A percentile compares a stretch with the other conserved stretches of the same genome.
These are phyloP conservation scores for Cronartium ribicola DNA, from an alignment of 1,284 basidiomycete genomes.

Conservation along the genomic window DNA sequence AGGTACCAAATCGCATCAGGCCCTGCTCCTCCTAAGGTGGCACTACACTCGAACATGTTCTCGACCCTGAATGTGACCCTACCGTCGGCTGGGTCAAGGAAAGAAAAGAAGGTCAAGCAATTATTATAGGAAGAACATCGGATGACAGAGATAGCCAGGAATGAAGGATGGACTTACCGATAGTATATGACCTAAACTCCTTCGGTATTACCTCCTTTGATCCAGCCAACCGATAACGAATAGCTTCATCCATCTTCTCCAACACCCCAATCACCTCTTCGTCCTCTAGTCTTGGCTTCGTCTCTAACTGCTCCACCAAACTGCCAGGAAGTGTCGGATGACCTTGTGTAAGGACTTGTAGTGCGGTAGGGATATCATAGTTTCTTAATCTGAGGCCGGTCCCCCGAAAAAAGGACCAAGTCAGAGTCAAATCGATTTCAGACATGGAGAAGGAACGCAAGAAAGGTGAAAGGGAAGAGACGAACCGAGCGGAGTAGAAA, in stretches of 20 bases:
- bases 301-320: slow-evolving; percentile 18
- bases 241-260: slow-evolving; percentile 29
- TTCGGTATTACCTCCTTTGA: slow-evolving; percentile 25
- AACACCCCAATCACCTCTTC: slow-evolving; percentile 22
- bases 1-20: slow-evolving; percentile 74
- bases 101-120: background rate
- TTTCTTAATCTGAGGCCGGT: slow-evolving; percentile 12
- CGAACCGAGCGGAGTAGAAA: slow-evolving; percentile 52
- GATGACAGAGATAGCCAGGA: slow-evolving; percentile 1
- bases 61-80: slow-evolving; percentile 34
- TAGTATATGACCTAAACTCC: slow-evolving; percentile 32
- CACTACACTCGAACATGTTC: slow-evolving; percentile 31
- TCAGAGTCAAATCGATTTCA: no score
- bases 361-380: slow-evolving; percentile 32
- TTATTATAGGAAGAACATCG: background rate
- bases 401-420: no score
- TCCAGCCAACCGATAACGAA: slow-evolving; percentile 17
- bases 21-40: slow-evolving; percentile 22
- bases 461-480: background rate
- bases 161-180: slow-evolving; percentile 15
- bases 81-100: slow-evolving; percentile 16
- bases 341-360: slow-evolving; percentile 40
- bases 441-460: no score
- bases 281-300: slow-evolving; percentile 21
- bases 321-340: slow-evolving; percentile 29